Evolutionary conservation across 495 filamentous ascomycete species (phyloP).

Genomic region (Penicillium waksmanii): DNA sequence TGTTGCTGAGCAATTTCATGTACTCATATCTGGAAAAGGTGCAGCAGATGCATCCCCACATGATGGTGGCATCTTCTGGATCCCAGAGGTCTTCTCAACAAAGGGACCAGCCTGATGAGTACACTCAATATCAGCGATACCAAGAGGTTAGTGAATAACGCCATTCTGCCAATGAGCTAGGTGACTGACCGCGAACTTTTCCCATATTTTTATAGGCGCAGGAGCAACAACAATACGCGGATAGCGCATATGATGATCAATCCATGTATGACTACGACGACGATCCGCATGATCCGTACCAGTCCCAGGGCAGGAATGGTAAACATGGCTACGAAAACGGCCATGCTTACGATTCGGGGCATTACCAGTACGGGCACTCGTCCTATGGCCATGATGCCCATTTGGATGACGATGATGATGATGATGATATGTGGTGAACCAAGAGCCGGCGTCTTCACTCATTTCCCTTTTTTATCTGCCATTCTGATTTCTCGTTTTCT

Average conservation of each 20-base stretch:
- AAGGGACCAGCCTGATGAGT: conserved; percentile 68
- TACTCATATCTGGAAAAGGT: conserved; percentile 99
- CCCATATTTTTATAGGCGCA: conserved; percentile 40
- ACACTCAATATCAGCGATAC: conserved; percentile 64
- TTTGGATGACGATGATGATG: conserved; percentile 54
- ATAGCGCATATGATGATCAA: conserved; percentile 58
- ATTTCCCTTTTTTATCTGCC: conserved; percentile 21
- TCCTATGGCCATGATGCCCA: conserved; percentile 55
- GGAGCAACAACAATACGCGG: conserved; percentile 56
- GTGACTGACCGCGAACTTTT: conserved; percentile 13
- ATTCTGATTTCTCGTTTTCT: conserved; percentile 35
- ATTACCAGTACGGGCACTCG: conserved; percentile 53
- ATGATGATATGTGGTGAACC: conserved; percentile 61
- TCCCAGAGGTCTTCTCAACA: conserved; percentile 64
- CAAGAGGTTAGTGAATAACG: conserved; percentile 57
- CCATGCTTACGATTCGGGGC: conserved; percentile 46
- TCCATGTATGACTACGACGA: conserved; percentile 63
- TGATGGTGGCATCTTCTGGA: conserved; percentile 68
- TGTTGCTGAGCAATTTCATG: conserved; percentile 99
- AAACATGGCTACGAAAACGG: conserved; percentile 55
- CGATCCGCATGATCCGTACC: conserved; percentile 54
- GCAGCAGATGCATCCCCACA: conserved; percentile 95
- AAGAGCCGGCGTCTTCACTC: conserved; percentile 25
- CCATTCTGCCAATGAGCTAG: background rate
- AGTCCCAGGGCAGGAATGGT: conserved; percentile 54